Base-by-base conservation (phyloP, 1,284 basidiomycete species). In the Ustilago vetiveriae region DNA sequence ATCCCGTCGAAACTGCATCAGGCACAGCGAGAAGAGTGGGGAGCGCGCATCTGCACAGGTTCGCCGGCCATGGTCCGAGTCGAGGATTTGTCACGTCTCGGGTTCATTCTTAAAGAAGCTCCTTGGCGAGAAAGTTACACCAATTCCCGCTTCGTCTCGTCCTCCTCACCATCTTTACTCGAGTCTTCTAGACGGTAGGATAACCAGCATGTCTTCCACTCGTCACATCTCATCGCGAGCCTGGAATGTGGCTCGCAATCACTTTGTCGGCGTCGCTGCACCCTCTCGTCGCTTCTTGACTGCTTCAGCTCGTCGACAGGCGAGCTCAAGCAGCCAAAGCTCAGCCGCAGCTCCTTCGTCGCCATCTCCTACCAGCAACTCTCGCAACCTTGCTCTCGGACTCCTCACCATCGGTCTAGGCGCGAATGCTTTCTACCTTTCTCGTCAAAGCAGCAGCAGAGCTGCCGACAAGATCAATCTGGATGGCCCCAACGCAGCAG, bases 381-480 rank as follows among this genome's bases (percentile, higher is more conserved):
- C 54, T 13, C 54, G 50, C 29, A 58, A 65, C 24, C 50, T 65
- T 8, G 46, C 36, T 3, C 27, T 65, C 3, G 62, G 55, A 11
- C 55, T 65, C 13, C 55, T 65, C 14, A 55, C 62, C 16, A 41
- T 65, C n/a, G 62, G 62, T 13, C 38, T 65, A 1, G 62, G 62
- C 7, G 55, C 62, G 21, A 65, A 54, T 19, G 55, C 62, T 0
- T 65, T 54, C 62, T 58, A 65, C 29, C 46, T 65, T 19, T 54
- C 63, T 4, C 51, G 24, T 4, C 56, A 59, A 23, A 9, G 14
- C 40, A 21, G 5, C n/a, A 4, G 10, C 8, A 17, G 17, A 11
- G 10, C 23, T 24, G 35, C 6, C 41, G 41, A 17, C 46, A 54
- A 53, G 46, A 41, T 58, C 41, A 38, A 19, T 29, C 42, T 65